A percentile compares a stretch with the other conserved stretches of the same genome.
Evolutionary conservation across 257 asterid genomes (phyloP).

Genomic region (Solanum gandarillasii): DNA sequence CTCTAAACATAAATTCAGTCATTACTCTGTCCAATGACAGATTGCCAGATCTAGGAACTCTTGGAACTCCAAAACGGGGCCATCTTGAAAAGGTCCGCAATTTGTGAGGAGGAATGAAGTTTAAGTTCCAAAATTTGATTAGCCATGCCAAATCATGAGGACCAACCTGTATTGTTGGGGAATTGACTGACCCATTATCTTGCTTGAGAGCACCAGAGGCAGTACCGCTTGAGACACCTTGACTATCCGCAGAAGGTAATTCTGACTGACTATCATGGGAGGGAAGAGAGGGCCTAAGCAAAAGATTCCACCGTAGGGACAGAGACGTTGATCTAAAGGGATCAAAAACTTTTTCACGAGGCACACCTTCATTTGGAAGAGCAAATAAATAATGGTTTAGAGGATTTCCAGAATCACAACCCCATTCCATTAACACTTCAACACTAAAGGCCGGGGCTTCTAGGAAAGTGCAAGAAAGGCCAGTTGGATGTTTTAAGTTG

Average conservation of each 20-base stretch:
- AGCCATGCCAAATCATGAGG: conserved; percentile 99
- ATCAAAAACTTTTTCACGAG: conserved; percentile 76
- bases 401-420: conserved; percentile 94
- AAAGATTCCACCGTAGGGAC: conserved; percentile 80
- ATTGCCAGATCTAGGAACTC: conserved; percentile 92
- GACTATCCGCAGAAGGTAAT: conserved; percentile 28
- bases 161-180: conserved; percentile 73
- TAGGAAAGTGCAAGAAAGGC: conserved; percentile 54
- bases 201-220: conserved; percentile 28
- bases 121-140: conserved; percentile 78
- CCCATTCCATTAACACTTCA: conserved; percentile 96
- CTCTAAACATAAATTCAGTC: conserved; percentile 96
- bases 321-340: conserved; percentile 91
- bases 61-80: conserved; percentile 95
- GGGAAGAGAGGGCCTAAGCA: conserved; percentile 64
- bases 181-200: conserved; percentile 33
- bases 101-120: conserved; percentile 86
- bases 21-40: conserved; percentile 89
- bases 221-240: conserved; percentile 33
- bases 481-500: conserved; percentile 48
- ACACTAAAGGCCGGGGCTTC: conserved; percentile 66
- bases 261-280: conserved; percentile 27
- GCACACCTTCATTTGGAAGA: conserved; percentile 74
- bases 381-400: conserved; percentile 92
- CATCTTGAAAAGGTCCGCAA: conserved; percentile 88